These are phyloP conservation scores for Asterochloris sp. DNA, from an alignment of 139 green algal species.

Conservation along the genomic window DNA sequence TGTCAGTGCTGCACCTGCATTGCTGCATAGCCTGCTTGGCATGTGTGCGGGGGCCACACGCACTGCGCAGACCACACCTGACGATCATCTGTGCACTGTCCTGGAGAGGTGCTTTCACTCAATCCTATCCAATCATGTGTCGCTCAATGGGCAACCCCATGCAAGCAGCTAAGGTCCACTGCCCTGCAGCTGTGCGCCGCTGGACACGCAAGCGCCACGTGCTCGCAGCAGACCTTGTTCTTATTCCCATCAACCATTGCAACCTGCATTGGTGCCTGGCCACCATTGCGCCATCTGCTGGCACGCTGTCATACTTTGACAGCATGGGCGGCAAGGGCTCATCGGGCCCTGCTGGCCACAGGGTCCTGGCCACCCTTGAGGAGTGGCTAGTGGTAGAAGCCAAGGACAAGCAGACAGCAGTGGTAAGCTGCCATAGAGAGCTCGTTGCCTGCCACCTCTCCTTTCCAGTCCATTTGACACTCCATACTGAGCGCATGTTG, in stretches of 20 bases:
- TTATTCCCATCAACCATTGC: conserved; percentile 25
- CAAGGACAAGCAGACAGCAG: neutral
- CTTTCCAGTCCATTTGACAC: neutral
- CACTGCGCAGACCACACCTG: no score
- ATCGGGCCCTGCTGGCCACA: neutral
- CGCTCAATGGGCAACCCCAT: neutral
- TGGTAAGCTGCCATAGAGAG: neutral
- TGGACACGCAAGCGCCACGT: conserved; percentile 14
- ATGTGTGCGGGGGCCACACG: no score
- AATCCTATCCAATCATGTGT: neutral
- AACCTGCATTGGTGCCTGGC: conserved; percentile 28
- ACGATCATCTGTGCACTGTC: no score
- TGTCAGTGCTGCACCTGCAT: neutral
- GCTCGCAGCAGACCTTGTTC: conserved; percentile 15
- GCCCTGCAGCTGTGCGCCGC: conserved; percentile 6
- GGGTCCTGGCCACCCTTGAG: neutral
- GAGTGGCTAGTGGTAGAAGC: neutral
- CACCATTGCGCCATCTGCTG: neutral
- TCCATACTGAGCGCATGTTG: neutral
- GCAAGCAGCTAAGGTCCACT: neutral
- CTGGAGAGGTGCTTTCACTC: neutral
- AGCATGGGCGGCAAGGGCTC: conserved; percentile 17
- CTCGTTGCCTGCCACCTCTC: no score
- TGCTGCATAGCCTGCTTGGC: neutral
- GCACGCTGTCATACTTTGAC: conserved; percentile 16